Percentiles rank a stretch among this genome's conserved stretches.
Evolutionary conservation across 768 basidiomycete genomes (phyloP).

Genomic region (Phlegmacium glaucopus): DNA sequence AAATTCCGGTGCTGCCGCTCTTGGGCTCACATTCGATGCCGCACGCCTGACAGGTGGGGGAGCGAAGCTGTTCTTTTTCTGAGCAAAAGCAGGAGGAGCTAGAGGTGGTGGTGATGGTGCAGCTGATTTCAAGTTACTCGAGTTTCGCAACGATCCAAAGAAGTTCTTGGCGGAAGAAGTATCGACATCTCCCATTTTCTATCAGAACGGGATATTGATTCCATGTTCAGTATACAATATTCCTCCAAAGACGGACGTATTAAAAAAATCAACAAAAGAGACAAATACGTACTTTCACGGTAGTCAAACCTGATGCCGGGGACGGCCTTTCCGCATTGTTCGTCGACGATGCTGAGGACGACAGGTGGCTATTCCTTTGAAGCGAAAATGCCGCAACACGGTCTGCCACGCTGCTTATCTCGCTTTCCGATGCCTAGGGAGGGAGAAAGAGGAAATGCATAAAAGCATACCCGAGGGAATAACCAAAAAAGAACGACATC

Average conservation of each 20-base stretch:
- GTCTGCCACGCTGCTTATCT: slow-evolving; percentile 40
- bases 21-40: slow-evolving; percentile 16
- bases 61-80: slow-evolving; percentile 42
- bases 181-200: slow-evolving; percentile 65
- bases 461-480: slow-evolving; percentile 5
- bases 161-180: slow-evolving; percentile 46
- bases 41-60: slow-evolving; percentile 47
- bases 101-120: slow-evolving; percentile 31
- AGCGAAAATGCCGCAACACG: slow-evolving; percentile 50
- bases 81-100: slow-evolving; percentile 36
- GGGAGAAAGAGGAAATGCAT: slow-evolving; percentile 3
- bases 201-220: not conserved
- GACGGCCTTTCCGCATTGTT: slow-evolving; percentile 26
- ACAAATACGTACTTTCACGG: slow-evolving; percentile 22
- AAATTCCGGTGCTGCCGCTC: slow-evolving; percentile 17
- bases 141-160: slow-evolving; percentile 43
- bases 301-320: slow-evolving; percentile 13
- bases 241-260: slow-evolving; percentile 1
- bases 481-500: slow-evolving; percentile 9
- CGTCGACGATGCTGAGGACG: slow-evolving; percentile 8
- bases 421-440: slow-evolving; percentile 35
- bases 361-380: slow-evolving; percentile 17
- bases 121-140: slow-evolving; percentile 26
- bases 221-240: slow-evolving; percentile 3
- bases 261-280: slow-evolving; percentile 2